Conservation (phyloP, 371 early-diverging fungal species). For the Coemansia sp. region DNA sequence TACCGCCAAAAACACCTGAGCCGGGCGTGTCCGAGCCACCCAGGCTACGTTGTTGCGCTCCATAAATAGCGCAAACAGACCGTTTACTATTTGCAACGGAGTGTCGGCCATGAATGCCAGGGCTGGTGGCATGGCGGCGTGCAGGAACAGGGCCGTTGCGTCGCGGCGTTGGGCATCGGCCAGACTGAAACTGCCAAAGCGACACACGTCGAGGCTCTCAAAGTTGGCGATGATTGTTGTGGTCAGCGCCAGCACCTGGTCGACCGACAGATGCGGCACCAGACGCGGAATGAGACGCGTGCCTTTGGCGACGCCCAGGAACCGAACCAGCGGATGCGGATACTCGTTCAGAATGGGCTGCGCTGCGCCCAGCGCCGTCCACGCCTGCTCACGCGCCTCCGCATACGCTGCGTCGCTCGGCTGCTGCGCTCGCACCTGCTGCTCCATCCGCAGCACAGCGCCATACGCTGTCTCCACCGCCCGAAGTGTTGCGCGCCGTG, state of each 20-base stretch:
- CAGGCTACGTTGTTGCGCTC: constrained; percentile 82
- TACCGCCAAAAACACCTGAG: constrained; percentile 84
- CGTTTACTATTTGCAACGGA: constrained; percentile 75
- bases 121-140: constrained; percentile 76
- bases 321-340: constrained; percentile 64
- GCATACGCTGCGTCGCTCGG: constrained; percentile 25
- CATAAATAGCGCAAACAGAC: constrained; percentile 73
- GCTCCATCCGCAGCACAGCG: constrained; percentile 75
- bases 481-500: constrained; percentile 65
- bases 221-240: constrained; percentile 78
- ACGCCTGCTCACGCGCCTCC: constrained; percentile 28
- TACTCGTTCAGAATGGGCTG: constrained; percentile 50
- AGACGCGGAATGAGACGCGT: constrained; percentile 83
- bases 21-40: constrained; percentile 81
- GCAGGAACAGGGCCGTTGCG: constrained; percentile 82
- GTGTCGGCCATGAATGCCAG: constrained; percentile 78
- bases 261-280: constrained; percentile 69
- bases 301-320: constrained; percentile 80
- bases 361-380: constrained; percentile 45
- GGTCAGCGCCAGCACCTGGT: constrained; percentile 74
- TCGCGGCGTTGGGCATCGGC: constrained; percentile 51
- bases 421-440: constrained; percentile 67
- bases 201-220: constrained; percentile 81
- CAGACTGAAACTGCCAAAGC: constrained; percentile 50
- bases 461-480: constrained; percentile 78